Conservation (phyloP, 2,329 filamentous ascomycete species). For the Alternaria consortialis region DNA sequence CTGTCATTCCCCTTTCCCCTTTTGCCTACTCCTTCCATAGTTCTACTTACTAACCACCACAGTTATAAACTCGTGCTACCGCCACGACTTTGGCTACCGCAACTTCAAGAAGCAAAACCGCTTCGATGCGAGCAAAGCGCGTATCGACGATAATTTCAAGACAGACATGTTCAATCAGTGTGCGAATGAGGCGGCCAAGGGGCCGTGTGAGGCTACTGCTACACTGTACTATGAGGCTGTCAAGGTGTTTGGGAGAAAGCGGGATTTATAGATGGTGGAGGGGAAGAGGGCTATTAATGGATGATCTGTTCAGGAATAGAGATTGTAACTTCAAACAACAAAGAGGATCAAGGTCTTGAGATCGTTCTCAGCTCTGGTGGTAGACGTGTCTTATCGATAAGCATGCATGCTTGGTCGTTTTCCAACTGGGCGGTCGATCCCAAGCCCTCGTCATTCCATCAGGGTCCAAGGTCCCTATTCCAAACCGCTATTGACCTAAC, state of each 20-base stretch:
- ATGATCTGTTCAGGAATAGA: background rate
- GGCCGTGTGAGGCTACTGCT: conserved; percentile 36
- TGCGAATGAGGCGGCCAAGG: conserved; percentile 22
- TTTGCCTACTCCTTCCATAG: background rate
- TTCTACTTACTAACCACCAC: background rate
- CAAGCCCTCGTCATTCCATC: conserved; percentile 5
- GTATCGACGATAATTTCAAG: conserved; percentile 63
- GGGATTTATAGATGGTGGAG: background rate
- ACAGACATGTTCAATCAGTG: conserved; percentile 48
- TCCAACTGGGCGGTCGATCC: background rate
- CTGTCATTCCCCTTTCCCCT: background rate
- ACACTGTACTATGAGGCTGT: conserved; percentile 48
- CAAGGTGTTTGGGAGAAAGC: background rate
- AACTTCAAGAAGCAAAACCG: conserved; percentile 63
- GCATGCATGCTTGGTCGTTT: background rate
- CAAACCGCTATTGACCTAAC: background rate
- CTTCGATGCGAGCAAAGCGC: conserved; percentile 45
- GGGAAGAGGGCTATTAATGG: background rate
- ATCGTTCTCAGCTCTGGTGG: background rate
- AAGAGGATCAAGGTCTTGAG: background rate
- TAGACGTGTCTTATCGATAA: conserved; percentile 17
- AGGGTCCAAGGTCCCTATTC: conserved; percentile 7
- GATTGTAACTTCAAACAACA: background rate
- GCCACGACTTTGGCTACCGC: conserved; percentile 64
- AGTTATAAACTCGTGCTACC: conserved; percentile 48